Conservation (phyloP, 2,329 filamentous ascomycete species). For the Paraphoma sp. region DNA sequence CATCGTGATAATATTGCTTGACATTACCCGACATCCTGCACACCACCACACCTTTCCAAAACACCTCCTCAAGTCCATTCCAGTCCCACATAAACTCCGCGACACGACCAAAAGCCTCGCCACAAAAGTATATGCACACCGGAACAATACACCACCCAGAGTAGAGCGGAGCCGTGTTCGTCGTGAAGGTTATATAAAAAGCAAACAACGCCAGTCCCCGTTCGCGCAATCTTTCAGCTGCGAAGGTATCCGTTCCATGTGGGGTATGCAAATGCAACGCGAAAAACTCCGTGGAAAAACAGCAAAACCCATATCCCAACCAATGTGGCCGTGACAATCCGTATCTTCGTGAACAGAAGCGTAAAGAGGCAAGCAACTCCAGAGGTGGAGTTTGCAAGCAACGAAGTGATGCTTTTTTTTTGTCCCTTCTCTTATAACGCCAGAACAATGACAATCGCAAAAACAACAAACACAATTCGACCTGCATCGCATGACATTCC, state of each 20-base stretch:
- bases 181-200: slow-evolving; percentile 14
- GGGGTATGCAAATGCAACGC: slow-evolving; percentile 35
- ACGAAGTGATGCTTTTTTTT: slow-evolving; percentile 9
- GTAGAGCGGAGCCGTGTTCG: not conserved
- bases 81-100: not conserved
- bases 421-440: slow-evolving; percentile 15
- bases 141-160: not conserved
- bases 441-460: slow-evolving; percentile 15
- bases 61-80: not conserved
- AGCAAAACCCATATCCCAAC: slow-evolving; percentile 8
- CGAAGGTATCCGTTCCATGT: slow-evolving; percentile 33
- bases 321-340: slow-evolving; percentile 7
- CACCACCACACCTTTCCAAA: not conserved
- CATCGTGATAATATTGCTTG: not conserved
- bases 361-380: slow-evolving; percentile 4
- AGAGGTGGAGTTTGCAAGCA: slow-evolving; percentile 1
- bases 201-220: slow-evolving; percentile 34
- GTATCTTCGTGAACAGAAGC: slow-evolving; percentile 4
- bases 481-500: slow-evolving; percentile 13
- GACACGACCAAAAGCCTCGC: not conserved
- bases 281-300: slow-evolving; percentile 11
- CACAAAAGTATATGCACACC: slow-evolving; percentile 2
- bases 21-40: not conserved
- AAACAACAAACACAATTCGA: slow-evolving; percentile 8
- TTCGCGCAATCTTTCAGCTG: slow-evolving; percentile 34